Base-by-base conservation (phyloP, 768 basidiomycete species). In the Boletus subparvulus region DNA sequence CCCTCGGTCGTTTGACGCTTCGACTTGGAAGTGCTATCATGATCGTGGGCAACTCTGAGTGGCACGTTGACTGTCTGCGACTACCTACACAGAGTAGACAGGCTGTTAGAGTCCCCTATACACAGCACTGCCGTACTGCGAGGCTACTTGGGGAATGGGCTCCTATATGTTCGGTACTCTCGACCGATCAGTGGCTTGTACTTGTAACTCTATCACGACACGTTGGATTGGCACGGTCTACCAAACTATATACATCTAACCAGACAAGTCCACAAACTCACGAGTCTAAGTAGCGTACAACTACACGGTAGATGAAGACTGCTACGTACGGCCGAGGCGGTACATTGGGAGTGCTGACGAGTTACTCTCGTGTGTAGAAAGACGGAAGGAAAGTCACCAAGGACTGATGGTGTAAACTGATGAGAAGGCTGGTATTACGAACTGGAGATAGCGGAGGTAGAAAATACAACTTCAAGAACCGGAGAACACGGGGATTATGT, bases 1-100 rank as follows among this genome's bases (percentile, higher is more conserved):
- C 85, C 6, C 72, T 79, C 0, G 81, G 82, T 39, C 82, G 80
- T 28, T 69, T 65, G 26, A 73, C 60, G 26, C 66, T 66, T 33
- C 65, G 58, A 60, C 56, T 60, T 16, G 64, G 65, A 44, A 43
- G 59, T 16, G 1, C 11, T 11, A 35, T 46, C 43, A 45, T 32
- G 32, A 32, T 35, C 42, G 36, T 55, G 17, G 39, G 10, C 16
- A 16, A n/a, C 32, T 3, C 17, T 2, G 1, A 30, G 32, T 7
- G 30, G 30, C 10, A 32, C 32, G 32, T 32, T 32, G 32, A 32
- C 32, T 11, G 32, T 32, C 32, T 11, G 32, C 10, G 10, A 32
- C 30, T 10, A 32, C 30, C 30, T 32, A 11, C 30, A 32, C 32
- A 32, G 30, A 32, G 9, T 32, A 32, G 30, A 32, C 6, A 9